Percentiles rank a stretch among this genome's conserved stretches.
phyloP scores from a whole-genome alignment of 345 rosid species.

The Syzygium jambos region DNA sequence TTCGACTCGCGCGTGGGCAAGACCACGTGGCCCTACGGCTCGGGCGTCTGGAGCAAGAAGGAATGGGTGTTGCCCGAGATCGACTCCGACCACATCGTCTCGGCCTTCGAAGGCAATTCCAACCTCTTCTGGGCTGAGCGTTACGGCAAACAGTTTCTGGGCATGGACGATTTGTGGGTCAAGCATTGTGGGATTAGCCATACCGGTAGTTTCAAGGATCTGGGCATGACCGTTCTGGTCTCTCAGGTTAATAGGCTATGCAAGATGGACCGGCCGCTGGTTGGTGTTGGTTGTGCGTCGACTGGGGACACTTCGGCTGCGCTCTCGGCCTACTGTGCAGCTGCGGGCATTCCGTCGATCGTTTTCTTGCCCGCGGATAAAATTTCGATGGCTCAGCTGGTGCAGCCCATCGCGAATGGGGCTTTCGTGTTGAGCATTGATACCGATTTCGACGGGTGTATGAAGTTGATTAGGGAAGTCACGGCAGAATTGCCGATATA shows the following conservation, averaged over 20 bases:
- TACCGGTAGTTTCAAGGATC: constrained; percentile 88
- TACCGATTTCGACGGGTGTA: constrained; percentile 90
- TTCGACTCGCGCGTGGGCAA: constrained; percentile 86
- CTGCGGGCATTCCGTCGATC: constrained; percentile 87
- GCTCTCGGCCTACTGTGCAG: constrained; percentile 73
- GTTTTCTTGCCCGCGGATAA: constrained; percentile 80
- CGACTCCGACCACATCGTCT: constrained; percentile 68
- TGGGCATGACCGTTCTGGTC: constrained; percentile 92
- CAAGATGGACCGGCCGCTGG: constrained; percentile 59
- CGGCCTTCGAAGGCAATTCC: constrained; percentile 91
- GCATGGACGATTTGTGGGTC: constrained; percentile 88
- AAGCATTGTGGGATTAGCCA: constrained; percentile 94
- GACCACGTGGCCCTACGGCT: constrained; percentile 80
- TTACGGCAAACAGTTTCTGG: constrained; percentile 60
- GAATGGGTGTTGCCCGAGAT: constrained; percentile 92
- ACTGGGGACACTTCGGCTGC: constrained; percentile 95
- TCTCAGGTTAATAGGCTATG: constrained; percentile 84
- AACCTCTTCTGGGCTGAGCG: constrained; percentile 93
- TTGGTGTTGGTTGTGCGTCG: constrained; percentile 92
- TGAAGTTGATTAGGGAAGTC: constrained; percentile 78
- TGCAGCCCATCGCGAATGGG: constrained; percentile 89
- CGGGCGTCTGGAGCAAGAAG: constrained; percentile 91
- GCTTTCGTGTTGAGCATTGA: constrained; percentile 87
- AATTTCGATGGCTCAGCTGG: constrained; percentile 91
- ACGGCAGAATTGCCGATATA: constrained; percentile 78